A percentile compares a stretch with the other conserved stretches of the same genome.
Conservation (phyloP, 169 alveolate species). For the Plasmodium gaboni region DNA sequence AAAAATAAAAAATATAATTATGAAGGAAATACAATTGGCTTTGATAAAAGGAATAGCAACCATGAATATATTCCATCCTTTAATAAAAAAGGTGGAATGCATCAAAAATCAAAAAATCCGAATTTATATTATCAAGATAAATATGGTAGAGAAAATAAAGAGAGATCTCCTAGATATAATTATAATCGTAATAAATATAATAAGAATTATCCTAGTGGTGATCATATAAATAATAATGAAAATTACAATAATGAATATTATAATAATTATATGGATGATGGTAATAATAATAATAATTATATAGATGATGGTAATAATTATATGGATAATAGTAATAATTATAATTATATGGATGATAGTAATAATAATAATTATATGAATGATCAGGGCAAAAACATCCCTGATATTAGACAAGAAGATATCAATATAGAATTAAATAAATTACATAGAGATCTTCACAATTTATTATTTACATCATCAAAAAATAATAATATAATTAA, state of each 20-base stretch:
- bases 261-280: neutral
- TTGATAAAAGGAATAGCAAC: slow-evolving; percentile 23
- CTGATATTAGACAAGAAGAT: neutral
- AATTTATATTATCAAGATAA: slow-evolving; percentile 9
- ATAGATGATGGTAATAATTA: slow-evolving; percentile 2
- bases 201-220: neutral
- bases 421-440: slow-evolving; percentile 21
- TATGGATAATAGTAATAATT: neutral
- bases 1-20: slow-evolving; percentile 17
- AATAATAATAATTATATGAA: neutral
- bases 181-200: slow-evolving; percentile 15
- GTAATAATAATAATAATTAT: slow-evolving; percentile 2
- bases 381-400: neutral
- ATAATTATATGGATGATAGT: neutral
- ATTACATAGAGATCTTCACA: slow-evolving; percentile 50
- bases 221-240: slow-evolving; percentile 5
- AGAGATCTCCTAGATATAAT: slow-evolving; percentile 12
- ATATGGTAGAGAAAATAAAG: slow-evolving; percentile 6
- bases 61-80: slow-evolving; percentile 11
- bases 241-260: neutral
- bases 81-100: slow-evolving; percentile 6
- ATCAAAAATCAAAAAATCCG: slow-evolving; percentile 18
- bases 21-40: slow-evolving; percentile 11
- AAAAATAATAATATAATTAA: neutral
- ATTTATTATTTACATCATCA: slow-evolving; percentile 28